Evolutionary conservation across 2,329 filamentous ascomycete species (phyloP).

Genomic region (Fusarium foetens): DNA sequence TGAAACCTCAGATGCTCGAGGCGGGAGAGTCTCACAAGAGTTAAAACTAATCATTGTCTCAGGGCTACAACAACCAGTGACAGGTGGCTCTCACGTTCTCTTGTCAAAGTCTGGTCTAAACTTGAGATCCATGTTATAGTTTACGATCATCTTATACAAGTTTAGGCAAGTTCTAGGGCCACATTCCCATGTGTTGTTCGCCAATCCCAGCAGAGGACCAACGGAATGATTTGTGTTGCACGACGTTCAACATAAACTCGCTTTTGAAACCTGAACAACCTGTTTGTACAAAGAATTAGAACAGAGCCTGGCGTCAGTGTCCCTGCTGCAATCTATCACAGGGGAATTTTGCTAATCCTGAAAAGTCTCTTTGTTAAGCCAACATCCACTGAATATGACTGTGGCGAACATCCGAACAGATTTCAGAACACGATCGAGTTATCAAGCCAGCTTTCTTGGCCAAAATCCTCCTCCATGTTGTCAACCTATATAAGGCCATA

Average conservation of each 20-base stretch:
- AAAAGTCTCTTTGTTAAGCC: background rate
- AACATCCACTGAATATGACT: background rate
- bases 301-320: background rate
- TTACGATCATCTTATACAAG: fast-evolving
- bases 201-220: fast-evolving
- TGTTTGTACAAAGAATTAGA: fast-evolving
- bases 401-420: background rate
- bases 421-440: background rate
- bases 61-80: fast-evolving
- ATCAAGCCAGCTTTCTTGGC: background rate
- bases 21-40: background rate
- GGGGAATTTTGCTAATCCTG: no score
- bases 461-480: fast-evolving
- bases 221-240: background rate
- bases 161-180: fast-evolving
- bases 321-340: fast-evolving
- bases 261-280: background rate
- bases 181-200: fast-evolving
- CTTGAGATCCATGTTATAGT: fast-evolving
- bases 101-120: fast-evolving
- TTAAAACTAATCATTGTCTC: background rate
- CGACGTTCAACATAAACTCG: fast-evolving
- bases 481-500: background rate
- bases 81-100: background rate
- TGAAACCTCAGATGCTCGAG: background rate